These are phyloP conservation scores for Sugiyamaella neomexicana DNA, from an alignment of 1,139 yeast genomes.

Conservation along the genomic window DNA sequence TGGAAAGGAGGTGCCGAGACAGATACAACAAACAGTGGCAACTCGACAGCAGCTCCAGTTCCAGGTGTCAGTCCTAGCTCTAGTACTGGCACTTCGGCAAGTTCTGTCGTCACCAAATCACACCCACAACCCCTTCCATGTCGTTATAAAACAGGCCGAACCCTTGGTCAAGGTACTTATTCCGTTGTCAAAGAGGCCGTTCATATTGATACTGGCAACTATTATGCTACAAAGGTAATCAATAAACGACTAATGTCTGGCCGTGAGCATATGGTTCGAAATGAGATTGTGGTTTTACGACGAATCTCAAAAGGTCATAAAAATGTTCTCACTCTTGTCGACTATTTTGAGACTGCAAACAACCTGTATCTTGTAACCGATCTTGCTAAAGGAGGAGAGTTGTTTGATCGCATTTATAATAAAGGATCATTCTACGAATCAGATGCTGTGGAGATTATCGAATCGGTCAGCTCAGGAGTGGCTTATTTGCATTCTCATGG, in stretches of 20 bases:
- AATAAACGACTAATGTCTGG: conserved; percentile 47
- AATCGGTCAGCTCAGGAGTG: conserved; percentile 51
- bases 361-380: conserved; percentile 64
- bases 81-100: not conserved
- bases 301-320: conserved; percentile 50
- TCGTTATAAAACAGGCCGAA: conserved; percentile 38
- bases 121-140: conserved; percentile 35
- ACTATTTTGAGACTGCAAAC: conserved; percentile 67
- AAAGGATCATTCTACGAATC: conserved; percentile 52
- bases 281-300: conserved; percentile 56
- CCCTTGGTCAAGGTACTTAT: conserved; percentile 46
- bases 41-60: not conserved
- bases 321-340: conserved; percentile 64
- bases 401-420: conserved; percentile 59
- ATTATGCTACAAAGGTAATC: conserved; percentile 47
- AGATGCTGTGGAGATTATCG: conserved; percentile 54
- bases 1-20: not conserved
- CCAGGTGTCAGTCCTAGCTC: not conserved
- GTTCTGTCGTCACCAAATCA: not conserved
- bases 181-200: conserved; percentile 45
- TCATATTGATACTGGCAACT: conserved; percentile 42
- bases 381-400: conserved; percentile 68
- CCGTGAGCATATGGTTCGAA: conserved; percentile 51
- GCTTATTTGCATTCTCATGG: conserved; percentile 73
- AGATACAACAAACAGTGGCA: not conserved